Conservation (phyloP, 2,329 filamentous ascomycete genomes). For the Hawksworthiomyces lignivorus region DNA sequence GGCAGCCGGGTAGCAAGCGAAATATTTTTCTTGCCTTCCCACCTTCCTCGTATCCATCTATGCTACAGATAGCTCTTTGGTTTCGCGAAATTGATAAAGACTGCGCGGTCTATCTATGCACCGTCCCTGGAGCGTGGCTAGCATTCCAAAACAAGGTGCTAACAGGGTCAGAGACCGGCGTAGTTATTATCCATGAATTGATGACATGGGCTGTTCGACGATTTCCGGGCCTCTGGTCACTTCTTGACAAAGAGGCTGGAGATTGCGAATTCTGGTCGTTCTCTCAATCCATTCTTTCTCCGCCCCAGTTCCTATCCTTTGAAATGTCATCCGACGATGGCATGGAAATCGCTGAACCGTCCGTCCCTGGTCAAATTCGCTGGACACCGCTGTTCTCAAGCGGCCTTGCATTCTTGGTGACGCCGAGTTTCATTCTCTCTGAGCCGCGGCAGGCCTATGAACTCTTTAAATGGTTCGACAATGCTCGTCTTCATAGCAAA, state of each 20-base stretch:
- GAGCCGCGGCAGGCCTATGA: conserved; percentile 32
- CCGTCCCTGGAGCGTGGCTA: conserved; percentile 38
- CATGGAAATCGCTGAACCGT: conserved; percentile 4
- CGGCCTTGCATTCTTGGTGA: conserved; percentile 38
- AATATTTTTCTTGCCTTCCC: conserved; percentile 46
- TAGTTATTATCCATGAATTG: conserved; percentile 40
- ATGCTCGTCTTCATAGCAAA: conserved; percentile 13
- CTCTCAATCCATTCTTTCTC: conserved; percentile 23
- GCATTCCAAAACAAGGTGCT: conserved; percentile 28
- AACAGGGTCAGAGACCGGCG: conserved; percentile 19
- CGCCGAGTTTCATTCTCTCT: conserved; percentile 41
- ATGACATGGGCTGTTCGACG: conserved; percentile 28
- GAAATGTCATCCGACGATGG: not conserved
- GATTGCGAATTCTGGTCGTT: conserved; percentile 32
- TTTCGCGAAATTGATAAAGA: conserved; percentile 30
- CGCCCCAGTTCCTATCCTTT: conserved; percentile 25
- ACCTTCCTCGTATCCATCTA: conserved; percentile 23
- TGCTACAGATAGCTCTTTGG: conserved; percentile 36
- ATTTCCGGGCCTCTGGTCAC: conserved; percentile 29
- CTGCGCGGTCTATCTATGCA: conserved; percentile 35
- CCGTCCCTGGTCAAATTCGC: conserved; percentile 24
- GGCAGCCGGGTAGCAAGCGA: conserved; percentile 18
- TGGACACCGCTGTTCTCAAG: conserved; percentile 36
- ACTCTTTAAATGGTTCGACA: conserved; percentile 34
- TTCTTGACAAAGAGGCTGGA: conserved; percentile 19